Evolutionary conservation across 2,329 filamentous ascomycete species (phyloP).

Genomic region (Reticulascus tulasneorum): DNA sequence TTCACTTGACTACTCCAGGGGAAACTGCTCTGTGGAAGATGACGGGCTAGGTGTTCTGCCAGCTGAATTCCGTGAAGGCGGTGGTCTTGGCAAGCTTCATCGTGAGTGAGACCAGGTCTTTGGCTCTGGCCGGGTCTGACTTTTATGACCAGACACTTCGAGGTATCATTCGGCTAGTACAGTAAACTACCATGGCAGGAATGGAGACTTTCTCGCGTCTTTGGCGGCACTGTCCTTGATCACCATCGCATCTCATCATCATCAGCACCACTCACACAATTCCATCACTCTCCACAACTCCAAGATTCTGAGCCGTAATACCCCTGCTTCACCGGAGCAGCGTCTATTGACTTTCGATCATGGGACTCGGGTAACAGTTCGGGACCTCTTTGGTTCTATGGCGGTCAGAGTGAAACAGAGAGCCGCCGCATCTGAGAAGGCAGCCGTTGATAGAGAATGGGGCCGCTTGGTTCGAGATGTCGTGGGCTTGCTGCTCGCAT

Average conservation of each 20-base stretch:
- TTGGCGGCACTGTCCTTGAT: slow-evolving; percentile 73
- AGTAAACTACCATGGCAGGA: slow-evolving; percentile 55
- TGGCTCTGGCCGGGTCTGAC: too few species aligned
- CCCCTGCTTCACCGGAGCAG: slow-evolving; percentile 57
- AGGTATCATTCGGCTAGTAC: slow-evolving; percentile 52
- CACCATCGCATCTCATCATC: slow-evolving; percentile 69
- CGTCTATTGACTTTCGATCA: slow-evolving; percentile 51
- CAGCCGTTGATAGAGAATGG: slow-evolving; percentile 60
- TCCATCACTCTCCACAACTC: slow-evolving; percentile 69
- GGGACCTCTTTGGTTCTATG: slow-evolving; percentile 84
- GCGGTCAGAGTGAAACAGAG: slow-evolving; percentile 86
- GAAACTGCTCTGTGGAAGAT: slow-evolving; percentile 78
- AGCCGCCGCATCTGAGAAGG: slow-evolving; percentile 47
- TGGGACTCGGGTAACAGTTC: slow-evolving; percentile 73
- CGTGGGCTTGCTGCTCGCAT: slow-evolving; percentile 66
- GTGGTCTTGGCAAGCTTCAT: slow-evolving; percentile 69
- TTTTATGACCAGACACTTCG: slow-evolving; percentile 86
- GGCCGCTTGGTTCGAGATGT: slow-evolving; percentile 55
- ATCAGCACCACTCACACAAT: slow-evolving; percentile 56
- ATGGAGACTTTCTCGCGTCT: slow-evolving; percentile 74
- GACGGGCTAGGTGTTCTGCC: slow-evolving; percentile 75
- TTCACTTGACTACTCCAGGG: slow-evolving; percentile 69
- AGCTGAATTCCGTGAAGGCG: slow-evolving; percentile 64
- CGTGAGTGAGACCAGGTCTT: slow-evolving; percentile 58
- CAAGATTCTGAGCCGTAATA: slow-evolving; percentile 57